phyloP scores from a whole-genome alignment of 169 alveolate genomes.

The Plasmodium cynomolgi region DNA sequence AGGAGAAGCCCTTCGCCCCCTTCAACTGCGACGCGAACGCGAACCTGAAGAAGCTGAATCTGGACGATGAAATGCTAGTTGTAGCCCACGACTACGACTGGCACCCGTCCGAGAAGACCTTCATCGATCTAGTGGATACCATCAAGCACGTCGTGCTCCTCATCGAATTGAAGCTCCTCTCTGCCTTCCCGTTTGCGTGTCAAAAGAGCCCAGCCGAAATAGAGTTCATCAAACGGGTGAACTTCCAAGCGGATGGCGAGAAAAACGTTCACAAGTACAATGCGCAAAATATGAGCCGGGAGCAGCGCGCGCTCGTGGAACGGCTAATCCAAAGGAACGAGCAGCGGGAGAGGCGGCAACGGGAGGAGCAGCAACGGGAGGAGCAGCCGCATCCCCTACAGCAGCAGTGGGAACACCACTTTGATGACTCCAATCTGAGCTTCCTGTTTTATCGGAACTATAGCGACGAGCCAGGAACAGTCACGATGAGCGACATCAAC shows the following conservation, averaged over 20 bases:
- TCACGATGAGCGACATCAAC: slow-evolving; percentile 25
- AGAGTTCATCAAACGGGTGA: slow-evolving; percentile 37
- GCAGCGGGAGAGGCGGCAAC: not conserved
- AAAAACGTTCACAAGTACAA: slow-evolving; percentile 49
- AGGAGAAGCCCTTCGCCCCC: not conserved
- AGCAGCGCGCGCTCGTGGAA: slow-evolving; percentile 16
- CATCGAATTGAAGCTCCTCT: slow-evolving; percentile 28
- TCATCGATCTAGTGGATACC: not conserved
- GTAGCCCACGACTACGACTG: not conserved
- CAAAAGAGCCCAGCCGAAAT: slow-evolving; percentile 31
- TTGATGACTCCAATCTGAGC: slow-evolving; percentile 25
- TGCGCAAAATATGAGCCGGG: slow-evolving; percentile 14
- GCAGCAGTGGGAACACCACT: not conserved
- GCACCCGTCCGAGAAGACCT: not conserved
- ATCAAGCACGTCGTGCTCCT: slow-evolving; percentile 21
- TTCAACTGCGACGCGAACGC: not conserved
- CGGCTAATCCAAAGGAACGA: slow-evolving; percentile 5
- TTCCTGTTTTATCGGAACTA: slow-evolving; percentile 33
- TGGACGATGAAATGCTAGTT: not conserved
- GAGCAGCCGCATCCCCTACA: not conserved
- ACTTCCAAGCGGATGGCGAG: slow-evolving; percentile 39
- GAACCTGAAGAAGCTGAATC: slow-evolving; percentile 17
- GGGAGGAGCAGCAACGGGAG: not conserved
- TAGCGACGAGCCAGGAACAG: not conserved
- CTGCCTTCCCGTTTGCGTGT: slow-evolving; percentile 14